A percentile compares a stretch with the other conserved stretches of the same genome.
Evolutionary conservation across 495 filamentous ascomycete species (phyloP).

Genomic region (Penicillium canariense): DNA sequence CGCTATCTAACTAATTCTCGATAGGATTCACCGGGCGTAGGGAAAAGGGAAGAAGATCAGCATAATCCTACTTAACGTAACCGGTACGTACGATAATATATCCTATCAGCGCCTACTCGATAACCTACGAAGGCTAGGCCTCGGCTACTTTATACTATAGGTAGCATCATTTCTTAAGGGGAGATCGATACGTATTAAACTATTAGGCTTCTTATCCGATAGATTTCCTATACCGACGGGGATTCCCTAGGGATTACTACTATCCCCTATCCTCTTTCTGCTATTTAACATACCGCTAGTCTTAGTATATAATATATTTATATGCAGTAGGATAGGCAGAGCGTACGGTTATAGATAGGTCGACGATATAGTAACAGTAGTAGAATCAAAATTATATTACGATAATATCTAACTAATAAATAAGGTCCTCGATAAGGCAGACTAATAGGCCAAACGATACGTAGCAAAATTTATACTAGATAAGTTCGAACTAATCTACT

Average conservation of each 20-base stretch:
- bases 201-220: neutral
- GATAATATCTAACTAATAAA: slow-evolving; percentile 6
- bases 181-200: neutral
- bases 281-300: neutral
- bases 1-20: neutral
- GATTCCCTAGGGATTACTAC: too few species aligned
- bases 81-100: neutral
- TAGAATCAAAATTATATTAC: neutral
- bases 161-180: neutral
- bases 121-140: neutral
- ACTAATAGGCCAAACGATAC: slow-evolving; percentile 12
- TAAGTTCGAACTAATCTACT: slow-evolving; percentile 15
- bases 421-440: neutral
- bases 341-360: slow-evolving; percentile 11
- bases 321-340: neutral
- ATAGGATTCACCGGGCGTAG: neutral
- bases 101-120: neutral
- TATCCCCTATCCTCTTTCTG: neutral
- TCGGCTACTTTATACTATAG: neutral
- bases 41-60: neutral
- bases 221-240: neutral
- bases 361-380: slow-evolving; percentile 17
- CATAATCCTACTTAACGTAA: neutral
- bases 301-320: neutral
- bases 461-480: slow-evolving; percentile 15